Evolutionary conservation across 768 basidiomycete species (phyloP).

Genomic region (Kockovaella imperatae): DNA sequence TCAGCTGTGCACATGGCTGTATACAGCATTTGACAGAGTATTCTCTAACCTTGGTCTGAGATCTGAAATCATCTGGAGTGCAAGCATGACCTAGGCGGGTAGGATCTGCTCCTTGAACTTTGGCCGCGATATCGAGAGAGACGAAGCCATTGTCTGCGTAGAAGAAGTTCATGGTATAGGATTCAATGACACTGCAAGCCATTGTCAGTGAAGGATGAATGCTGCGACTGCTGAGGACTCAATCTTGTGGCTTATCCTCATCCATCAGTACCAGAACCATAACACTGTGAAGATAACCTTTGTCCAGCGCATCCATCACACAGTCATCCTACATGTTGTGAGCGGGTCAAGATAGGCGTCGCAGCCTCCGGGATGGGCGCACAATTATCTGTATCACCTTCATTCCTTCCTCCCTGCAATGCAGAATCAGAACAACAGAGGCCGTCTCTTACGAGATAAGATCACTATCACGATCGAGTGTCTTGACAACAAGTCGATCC

Average conservation of each 20-base stretch:
- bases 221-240: background rate
- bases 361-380: too few species aligned
- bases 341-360: too few species aligned
- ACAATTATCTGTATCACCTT: too few species aligned
- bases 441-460: too few species aligned
- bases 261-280: constrained; percentile 15
- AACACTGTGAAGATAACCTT: constrained; percentile 9
- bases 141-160: background rate
- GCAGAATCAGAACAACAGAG: too few species aligned
- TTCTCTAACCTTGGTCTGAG: constrained; percentile 1
- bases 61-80: background rate
- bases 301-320: constrained; percentile 8
- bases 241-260: constrained; percentile 8
- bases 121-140: background rate
- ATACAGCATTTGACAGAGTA: too few species aligned
- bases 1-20: background rate
- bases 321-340: constrained; percentile 7
- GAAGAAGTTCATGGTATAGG: constrained; percentile 19
- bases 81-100: background rate
- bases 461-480: too few species aligned
- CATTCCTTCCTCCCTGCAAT: too few species aligned
- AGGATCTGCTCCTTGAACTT: background rate
- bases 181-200: constrained; percentile 15
- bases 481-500: too few species aligned
- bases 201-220: background rate